These are phyloP conservation scores for Citrullus mucosospermus DNA, from an alignment of 306 rosid genomes.

Conservation along the genomic window DNA sequence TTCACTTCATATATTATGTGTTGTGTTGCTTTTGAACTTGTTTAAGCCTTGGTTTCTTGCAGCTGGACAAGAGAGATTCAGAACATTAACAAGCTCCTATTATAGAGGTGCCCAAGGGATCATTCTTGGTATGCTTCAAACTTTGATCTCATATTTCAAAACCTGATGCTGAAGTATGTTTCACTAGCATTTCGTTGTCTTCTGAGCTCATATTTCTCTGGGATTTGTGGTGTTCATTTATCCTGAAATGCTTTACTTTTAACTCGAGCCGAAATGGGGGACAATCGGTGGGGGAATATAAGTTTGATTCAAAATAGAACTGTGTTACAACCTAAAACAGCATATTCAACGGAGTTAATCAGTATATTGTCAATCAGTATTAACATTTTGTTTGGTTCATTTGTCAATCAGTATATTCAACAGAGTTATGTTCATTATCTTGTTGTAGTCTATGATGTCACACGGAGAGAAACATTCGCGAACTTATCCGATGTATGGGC, in stretches of 20 bases:
- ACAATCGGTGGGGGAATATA: neutral
- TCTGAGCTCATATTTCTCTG: neutral
- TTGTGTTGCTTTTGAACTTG: neutral
- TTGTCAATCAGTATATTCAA: neutral
- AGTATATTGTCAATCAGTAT: no score
- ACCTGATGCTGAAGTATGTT: neutral
- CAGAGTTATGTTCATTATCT: neutral
- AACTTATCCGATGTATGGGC: slow-evolving; percentile 83
- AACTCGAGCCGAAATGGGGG: neutral
- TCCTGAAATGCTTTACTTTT: neutral
- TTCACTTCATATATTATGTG: neutral
- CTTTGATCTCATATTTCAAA: neutral
- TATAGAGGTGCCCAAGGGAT: slow-evolving; percentile 94
- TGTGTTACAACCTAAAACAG: neutral
- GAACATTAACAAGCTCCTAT: slow-evolving; percentile 87
- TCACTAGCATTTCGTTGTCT: neutral
- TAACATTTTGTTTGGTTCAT: neutral
- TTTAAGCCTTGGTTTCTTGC: slow-evolving; percentile 22
- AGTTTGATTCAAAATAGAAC: neutral
- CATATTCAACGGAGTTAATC: neutral
- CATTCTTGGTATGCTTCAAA: slow-evolving; percentile 61
- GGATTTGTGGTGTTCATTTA: neutral
- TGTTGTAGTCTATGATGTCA: slow-evolving; percentile 69
- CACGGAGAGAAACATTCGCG: slow-evolving; percentile 75
- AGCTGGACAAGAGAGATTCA: slow-evolving; percentile 98